Evolutionary conservation across 768 basidiomycete species (phyloP), one percentile per base, ranked within the genome.

Genomic region (Suillus decipiens): DNA sequence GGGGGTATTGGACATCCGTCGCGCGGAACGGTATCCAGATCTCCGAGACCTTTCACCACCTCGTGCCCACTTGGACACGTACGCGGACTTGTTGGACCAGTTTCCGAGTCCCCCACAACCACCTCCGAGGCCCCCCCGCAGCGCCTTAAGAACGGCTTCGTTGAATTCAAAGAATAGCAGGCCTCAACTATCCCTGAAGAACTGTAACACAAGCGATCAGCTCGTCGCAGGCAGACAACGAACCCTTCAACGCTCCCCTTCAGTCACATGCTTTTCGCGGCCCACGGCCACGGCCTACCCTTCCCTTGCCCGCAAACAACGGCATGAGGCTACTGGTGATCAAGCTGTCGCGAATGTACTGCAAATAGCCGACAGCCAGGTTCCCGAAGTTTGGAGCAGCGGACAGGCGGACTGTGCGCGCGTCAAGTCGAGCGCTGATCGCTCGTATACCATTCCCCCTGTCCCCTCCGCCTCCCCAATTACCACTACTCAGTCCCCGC

Each of bases 91-190:
- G 31, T 50, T 64, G 5, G 63, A 67, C n/a, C n/a, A 45, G 31
- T 67, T 67, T 56, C 67, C 67, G 2, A n/a, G 10, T 24, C 56
- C 66, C 0, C 66, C 66, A 8, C 24, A 19, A 6, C 59, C 58
- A 34, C 65, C 63, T 34, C 66, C 67, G 15, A 39, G 45, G n/a
- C 62, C 62, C n/a, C 33, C 60, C 0, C 67, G 56, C 28, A 59
- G 31, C 41, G 61, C 31, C 19, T 31, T 59, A 7, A 58, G 59
- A 28, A 15, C 64, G 9, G 51, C 42, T 28, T 61, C 65, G 2
- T 56, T 63, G 17, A 59, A 59, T 39, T 54, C 57, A 19, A 45
- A 51, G 24, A 59, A 50, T 14, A 34, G 28, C 39, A 31, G 61
- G 19, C 22, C 37, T 3, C 17, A 58, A 17, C n/a, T 58, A 2